Evolutionary conservation across 2,329 filamentous ascomycete species (phyloP), one percentile per base, ranked within the genome.

Genomic region (Biscogniauxia marginata): DNA sequence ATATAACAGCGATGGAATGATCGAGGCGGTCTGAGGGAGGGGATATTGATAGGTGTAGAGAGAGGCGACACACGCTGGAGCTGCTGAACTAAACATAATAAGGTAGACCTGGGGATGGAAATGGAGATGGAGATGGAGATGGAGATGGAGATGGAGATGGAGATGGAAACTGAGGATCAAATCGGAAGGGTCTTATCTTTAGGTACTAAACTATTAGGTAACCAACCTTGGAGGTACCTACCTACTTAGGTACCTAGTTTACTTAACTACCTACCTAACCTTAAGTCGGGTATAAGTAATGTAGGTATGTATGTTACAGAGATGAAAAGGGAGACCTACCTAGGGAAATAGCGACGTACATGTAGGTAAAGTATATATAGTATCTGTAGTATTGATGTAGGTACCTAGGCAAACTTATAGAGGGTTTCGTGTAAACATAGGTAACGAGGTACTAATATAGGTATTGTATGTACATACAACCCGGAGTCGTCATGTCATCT

Each of bases 161-260:
- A 46, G 45, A 46, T 20, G 20, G 21, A 46, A 46, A 5, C 45
- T 39, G 30, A 16, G 4, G 30, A 39, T 39, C 30, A 39, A 39
- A 39, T 39, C 30, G 30, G 30, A 39, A 39, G 30, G 6, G 30
- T 39, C 30, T 39, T 39, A 39, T 39, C 30, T 39, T 16, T 39
- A n/a, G n/a, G 30, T 39, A 39, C 30, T 39, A 39, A n/a, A n/a
- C 30, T 9, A 39, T 39, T 39, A 39, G 30, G 30, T 39, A 39
- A 39, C 47, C 47, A 21, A 49, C 47, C 47, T 49, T 45, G 50
- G 21, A 22, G 43, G 44, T 46, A 49, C 46, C 11, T 50, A 56
- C 34, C 46, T 49, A 30, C 46, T 21, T 24, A 49, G 19, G 21
- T 56, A 59, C 53, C 43, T 45, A 45, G 8, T 25, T 25, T 39